phyloP scores from a whole-genome alignment of 176 grass and related monocot species.

The Aegilops tauschii region DNA sequence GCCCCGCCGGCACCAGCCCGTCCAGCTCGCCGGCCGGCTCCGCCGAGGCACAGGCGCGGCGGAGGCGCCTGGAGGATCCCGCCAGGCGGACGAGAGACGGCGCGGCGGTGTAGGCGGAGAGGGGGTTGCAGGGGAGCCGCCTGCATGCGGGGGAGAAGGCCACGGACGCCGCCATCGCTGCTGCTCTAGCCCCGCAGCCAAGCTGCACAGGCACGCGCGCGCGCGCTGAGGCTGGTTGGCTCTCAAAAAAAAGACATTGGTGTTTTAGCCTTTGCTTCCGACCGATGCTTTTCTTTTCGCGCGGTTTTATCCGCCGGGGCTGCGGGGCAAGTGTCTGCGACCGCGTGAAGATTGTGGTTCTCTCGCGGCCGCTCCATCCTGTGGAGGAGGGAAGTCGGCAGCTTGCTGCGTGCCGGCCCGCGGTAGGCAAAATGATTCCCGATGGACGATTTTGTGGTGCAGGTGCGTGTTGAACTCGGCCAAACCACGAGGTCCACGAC shows the following conservation, averaged over 20 bases:
- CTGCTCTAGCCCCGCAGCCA: background rate
- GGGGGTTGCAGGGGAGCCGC: background rate
- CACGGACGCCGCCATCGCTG: slow-evolving; percentile 15
- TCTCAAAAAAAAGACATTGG: too few species aligned
- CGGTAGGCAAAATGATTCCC: background rate
- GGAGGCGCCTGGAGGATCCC: slow-evolving; percentile 8
- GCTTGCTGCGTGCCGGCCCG: background rate
- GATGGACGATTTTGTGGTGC: background rate
- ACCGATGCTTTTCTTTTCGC: background rate
- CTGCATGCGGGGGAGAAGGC: slow-evolving; percentile 28
- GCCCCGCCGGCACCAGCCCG: background rate
- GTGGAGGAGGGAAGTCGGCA: background rate
- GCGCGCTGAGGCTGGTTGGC: background rate
- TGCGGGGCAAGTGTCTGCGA: background rate
- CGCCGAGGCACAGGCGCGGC: background rate
- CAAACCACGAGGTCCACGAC: background rate
- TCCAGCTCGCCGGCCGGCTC: slow-evolving; percentile 22
- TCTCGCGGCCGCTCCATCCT: background rate
- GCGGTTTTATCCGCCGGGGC: background rate
- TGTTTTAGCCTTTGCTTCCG: too few species aligned
- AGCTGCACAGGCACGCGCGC: background rate
- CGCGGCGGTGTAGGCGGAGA: background rate
- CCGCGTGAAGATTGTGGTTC: background rate
- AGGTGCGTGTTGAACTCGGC: background rate
- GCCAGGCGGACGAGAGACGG: slow-evolving; percentile 19